These are phyloP conservation scores for Neurospora crassa DNA, from an alignment of 2,329 filamentous ascomycete genomes.

Conservation along the genomic window DNA sequence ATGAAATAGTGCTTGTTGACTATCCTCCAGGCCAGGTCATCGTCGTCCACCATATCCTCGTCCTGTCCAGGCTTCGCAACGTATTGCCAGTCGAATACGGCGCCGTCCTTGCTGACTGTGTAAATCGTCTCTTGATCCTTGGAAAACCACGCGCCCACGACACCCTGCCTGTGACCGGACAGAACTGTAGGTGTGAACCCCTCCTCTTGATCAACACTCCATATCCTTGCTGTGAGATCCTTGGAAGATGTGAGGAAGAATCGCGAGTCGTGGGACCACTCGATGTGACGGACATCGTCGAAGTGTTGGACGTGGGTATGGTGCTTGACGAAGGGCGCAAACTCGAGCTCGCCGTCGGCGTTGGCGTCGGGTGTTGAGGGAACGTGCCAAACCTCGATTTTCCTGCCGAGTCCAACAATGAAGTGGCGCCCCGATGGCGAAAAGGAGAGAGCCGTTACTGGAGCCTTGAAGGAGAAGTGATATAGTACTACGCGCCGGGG, in stretches of 20 bases:
- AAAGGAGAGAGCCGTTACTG: slow-evolving; percentile 76
- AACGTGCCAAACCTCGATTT: slow-evolving; percentile 92
- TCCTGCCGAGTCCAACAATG: slow-evolving; percentile 75
- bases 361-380: slow-evolving; percentile 79
- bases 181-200: slow-evolving; percentile 84
- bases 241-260: slow-evolving; percentile 92
- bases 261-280: slow-evolving; percentile 93
- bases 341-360: slow-evolving; percentile 75
- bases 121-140: slow-evolving; percentile 92
- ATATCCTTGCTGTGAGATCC: slow-evolving; percentile 87
- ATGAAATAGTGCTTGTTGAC: slow-evolving; percentile 88
- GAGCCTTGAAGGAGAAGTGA: slow-evolving; percentile 87
- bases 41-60: slow-evolving; percentile 49
- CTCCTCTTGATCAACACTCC: slow-evolving; percentile 81
- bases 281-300: slow-evolving; percentile 73
- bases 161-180: slow-evolving; percentile 80
- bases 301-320: slow-evolving; percentile 82
- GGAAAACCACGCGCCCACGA: slow-evolving; percentile 95
- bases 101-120: slow-evolving; percentile 95
- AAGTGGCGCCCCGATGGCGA: slow-evolving; percentile 88
- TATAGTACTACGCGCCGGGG: slow-evolving; percentile 78
- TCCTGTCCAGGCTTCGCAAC: slow-evolving; percentile 48
- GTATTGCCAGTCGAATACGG: slow-evolving; percentile 90
- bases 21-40: slow-evolving; percentile 80
- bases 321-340: slow-evolving; percentile 87